Evolutionary conservation across 106 monocot genomes (phyloP).

Genomic region (Triglochin maritima): DNA sequence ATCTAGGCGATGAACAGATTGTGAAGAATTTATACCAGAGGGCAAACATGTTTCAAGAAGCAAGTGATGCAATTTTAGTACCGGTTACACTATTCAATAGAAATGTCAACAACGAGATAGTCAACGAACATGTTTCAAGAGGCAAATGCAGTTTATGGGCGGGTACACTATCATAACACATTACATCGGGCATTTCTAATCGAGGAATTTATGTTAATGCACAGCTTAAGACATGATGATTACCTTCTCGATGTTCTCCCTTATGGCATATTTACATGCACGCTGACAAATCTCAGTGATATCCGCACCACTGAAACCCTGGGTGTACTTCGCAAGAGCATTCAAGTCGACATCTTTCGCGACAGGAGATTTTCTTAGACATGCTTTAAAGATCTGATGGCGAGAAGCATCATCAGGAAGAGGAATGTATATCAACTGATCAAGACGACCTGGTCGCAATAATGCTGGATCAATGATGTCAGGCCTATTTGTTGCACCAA

Average conservation of each 20-base stretch:
- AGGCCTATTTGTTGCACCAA: conserved; percentile 90
- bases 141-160: no score
- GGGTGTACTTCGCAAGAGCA: conserved; percentile 79
- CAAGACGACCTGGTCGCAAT: conserved; percentile 78
- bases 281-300: conserved; percentile 93
- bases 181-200: background rate
- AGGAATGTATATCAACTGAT: conserved; percentile 85
- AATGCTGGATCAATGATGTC: conserved; percentile 86
- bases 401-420: conserved; percentile 82
- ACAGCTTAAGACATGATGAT: background rate
- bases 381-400: conserved; percentile 70
- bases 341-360: conserved; percentile 72
- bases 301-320: conserved; percentile 93
- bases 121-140: no score
- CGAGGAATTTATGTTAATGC: background rate
- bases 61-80: no score
- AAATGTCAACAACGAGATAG: no score
- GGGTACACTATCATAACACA: no score
- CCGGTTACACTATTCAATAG: no score
- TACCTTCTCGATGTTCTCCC: conserved; percentile 95
- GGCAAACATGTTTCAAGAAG: no score
- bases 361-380: conserved; percentile 76
- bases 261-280: conserved; percentile 82
- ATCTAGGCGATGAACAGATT: no score
- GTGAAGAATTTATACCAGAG: no score